Conservation (phyloP, 805 yeast genomes). For the Zygotorulaspora chibaensis region DNA sequence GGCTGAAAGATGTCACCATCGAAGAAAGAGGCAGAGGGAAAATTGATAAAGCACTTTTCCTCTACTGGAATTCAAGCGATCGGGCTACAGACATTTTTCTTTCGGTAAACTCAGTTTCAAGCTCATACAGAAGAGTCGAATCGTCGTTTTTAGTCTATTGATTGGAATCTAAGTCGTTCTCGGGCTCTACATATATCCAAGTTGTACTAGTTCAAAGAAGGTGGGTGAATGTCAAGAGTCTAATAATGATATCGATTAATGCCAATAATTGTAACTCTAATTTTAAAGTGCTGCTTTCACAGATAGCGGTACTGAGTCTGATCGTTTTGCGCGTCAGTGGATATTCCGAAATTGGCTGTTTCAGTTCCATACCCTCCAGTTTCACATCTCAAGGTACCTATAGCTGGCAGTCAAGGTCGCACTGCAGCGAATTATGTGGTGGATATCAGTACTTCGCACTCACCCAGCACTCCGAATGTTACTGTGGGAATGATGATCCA, state of each 20-base stretch:
- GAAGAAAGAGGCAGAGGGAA: neutral
- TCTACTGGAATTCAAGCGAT: neutral
- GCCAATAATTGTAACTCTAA: neutral
- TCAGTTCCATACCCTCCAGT: constrained; percentile 29
- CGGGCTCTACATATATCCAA: no score
- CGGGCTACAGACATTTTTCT: no score
- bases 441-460: constrained; percentile 32
- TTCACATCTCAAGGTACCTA: constrained; percentile 23
- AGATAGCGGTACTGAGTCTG: constrained; percentile 2
- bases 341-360: constrained; percentile 21
- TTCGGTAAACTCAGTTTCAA: no score
- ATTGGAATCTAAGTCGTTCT: neutral
- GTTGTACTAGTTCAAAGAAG: neutral
- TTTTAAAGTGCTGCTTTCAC: neutral
- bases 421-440: constrained; percentile 24
- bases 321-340: neutral
- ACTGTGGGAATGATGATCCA: constrained; percentile 31
- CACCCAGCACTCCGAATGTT: constrained; percentile 27
- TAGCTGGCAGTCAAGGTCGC: constrained; percentile 27
- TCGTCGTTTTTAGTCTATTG: no score
- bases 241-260: neutral
- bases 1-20: neutral
- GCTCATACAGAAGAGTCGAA: no score
- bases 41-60: neutral
- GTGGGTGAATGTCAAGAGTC: constrained; percentile 1